These are phyloP conservation scores for Myriangium duriaei DNA, from an alignment of 2,329 filamentous ascomycete genomes.

Conservation along the genomic window DNA sequence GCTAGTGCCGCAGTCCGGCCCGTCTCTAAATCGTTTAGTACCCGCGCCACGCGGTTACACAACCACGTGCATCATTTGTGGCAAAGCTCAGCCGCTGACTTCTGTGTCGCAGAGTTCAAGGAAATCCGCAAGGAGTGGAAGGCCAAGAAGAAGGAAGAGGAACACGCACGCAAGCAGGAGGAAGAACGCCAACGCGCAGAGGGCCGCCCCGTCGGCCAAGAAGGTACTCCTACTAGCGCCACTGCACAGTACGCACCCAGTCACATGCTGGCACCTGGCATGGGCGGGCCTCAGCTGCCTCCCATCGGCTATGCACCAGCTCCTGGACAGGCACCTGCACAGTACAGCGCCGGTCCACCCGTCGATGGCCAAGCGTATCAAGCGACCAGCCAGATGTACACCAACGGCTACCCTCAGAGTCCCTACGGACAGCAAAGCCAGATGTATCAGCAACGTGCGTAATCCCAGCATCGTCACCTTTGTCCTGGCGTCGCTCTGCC, in stretches of 20 bases:
- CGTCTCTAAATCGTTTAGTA: conserved; percentile 20
- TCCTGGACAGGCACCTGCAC: conserved; percentile 29
- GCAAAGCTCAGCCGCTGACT: conserved; percentile 23
- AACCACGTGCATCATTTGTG: conserved; percentile 8
- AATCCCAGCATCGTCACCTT: conserved; percentile 9
- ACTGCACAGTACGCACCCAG: conserved; percentile 32
- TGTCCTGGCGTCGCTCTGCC: background rate
- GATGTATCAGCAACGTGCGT: conserved; percentile 32
- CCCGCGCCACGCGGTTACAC: conserved; percentile 9
- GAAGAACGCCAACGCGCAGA: conserved; percentile 70
- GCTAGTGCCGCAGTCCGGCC: conserved; percentile 10
- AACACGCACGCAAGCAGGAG: conserved; percentile 74
- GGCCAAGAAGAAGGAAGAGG: conserved; percentile 97
- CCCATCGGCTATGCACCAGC: conserved; percentile 40
- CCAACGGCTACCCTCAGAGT: conserved; percentile 39
- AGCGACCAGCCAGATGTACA: conserved; percentile 30
- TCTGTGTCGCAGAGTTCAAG: conserved; percentile 67
- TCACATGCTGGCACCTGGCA: conserved; percentile 34
- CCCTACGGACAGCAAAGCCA: conserved; percentile 36
- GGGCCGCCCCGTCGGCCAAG: conserved; percentile 41
- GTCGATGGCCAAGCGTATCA: conserved; percentile 40
- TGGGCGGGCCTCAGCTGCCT: conserved; percentile 35
- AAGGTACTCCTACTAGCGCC: conserved; percentile 37
- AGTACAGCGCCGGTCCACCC: conserved; percentile 34
- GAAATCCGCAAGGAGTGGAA: conserved; percentile 99